phyloP scores from a whole-genome alignment of 2,329 filamentous ascomycete species.

The Delphinella strobiligena region DNA sequence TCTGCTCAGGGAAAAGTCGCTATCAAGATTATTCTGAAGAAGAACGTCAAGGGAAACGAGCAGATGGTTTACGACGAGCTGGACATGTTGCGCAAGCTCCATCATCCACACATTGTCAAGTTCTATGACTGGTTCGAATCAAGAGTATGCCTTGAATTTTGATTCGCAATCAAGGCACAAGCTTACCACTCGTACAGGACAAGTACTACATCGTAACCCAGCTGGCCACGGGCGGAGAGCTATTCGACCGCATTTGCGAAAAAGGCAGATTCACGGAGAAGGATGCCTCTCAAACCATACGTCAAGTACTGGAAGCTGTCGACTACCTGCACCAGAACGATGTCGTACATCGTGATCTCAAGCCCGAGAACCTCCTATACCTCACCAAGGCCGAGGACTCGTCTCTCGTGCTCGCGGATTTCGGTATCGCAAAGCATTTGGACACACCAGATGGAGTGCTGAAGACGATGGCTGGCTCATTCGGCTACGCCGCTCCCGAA shows the following conservation, averaged over 20 bases:
- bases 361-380: conserved; percentile 95
- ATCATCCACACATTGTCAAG: conserved; percentile 90
- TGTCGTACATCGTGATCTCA: conserved; percentile 93
- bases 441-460: conserved; percentile 82
- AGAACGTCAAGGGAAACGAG: conserved; percentile 97
- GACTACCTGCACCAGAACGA: conserved; percentile 90
- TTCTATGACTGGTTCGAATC: conserved; percentile 99
- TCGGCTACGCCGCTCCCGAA: conserved; percentile 93
- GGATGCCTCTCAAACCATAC: conserved; percentile 90
- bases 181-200: conserved; percentile 47
- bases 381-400: conserved; percentile 67
- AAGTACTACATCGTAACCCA: conserved; percentile 99
- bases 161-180: neutral
- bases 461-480: conserved; percentile 96
- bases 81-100: conserved; percentile 78
- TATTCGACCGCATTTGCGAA: conserved; percentile 97
- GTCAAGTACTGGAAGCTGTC: conserved; percentile 83
- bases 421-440: conserved; percentile 97
- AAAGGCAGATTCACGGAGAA: conserved; percentile 98
- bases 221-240: conserved; percentile 85
- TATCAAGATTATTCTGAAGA: conserved; percentile 98
- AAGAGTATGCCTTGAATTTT: conserved; percentile 46
- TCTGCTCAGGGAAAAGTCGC: conserved; percentile 76
- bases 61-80: conserved; percentile 98
- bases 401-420: conserved; percentile 86